Base-by-base conservation (phyloP, 1,139 yeast genomes). In the Suhomyces kunorum region DNA sequence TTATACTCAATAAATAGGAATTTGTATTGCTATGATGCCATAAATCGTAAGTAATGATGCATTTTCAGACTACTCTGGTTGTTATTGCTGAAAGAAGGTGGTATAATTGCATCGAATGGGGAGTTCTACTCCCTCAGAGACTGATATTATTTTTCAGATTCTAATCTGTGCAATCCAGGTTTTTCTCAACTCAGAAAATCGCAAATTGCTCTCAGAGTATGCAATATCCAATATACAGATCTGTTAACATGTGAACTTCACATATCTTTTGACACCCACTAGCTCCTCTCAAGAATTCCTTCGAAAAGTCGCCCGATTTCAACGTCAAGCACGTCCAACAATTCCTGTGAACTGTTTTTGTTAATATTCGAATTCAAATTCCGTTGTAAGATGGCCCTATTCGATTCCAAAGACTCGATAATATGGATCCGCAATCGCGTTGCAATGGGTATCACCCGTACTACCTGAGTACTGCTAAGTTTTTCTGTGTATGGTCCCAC, bases 391-490 rank as follows among this genome's bases (percentile, higher is more conserved):
- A 37, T 35, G 8, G 32, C 15, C 13, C 54, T 42, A n/a, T 39
- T 37, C 2, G 43, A 27, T 9, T 51, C 55, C 15, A 50, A 29
- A n/a, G 48, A 40, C 4, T 46, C 32, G 3, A 48, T 43, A 6
- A 50, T 43, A 6, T 46, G 47, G 4, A 73, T 53, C 39, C 82
- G 55, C 32, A 79, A 55, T 31, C 83, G 55, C 30, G 74, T 66
- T 0, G 73, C 66, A 7, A 78, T 71, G 0, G 81, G 77, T 8
- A 61, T 51, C 30, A 75, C 54, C 40, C 83, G 58, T 4, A 78
- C 74, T 19, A 65, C 50, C 40, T 76, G 81, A 0, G 83, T 78
- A 12, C 57, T 52, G 42, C 61, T 68, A 24, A 67, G 49, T 7
- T 35, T 42, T 4, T 44, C 44, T 9, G 22, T 28, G n/a, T 18